Percentiles rank a stretch among this genome's conserved stretches.
Evolutionary conservation across 768 basidiomycete genomes (phyloP).

Genomic region (Leccinellum luteum): DNA sequence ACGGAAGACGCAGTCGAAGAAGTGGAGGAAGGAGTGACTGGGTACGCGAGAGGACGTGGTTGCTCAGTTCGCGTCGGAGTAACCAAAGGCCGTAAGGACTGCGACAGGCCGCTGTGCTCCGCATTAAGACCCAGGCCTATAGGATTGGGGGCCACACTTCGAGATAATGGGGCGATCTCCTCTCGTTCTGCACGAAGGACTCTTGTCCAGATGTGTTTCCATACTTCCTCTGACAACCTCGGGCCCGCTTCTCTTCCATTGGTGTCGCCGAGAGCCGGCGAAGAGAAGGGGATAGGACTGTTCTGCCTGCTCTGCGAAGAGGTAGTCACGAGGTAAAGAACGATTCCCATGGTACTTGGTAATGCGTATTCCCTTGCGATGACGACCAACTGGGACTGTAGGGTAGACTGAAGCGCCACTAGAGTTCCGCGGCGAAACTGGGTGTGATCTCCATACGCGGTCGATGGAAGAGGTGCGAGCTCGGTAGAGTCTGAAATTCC

Average conservation of each 20-base stretch:
- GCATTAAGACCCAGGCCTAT: conserved; percentile 45
- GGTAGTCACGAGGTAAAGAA: conserved; percentile 72
- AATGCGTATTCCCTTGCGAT: conserved; percentile 94
- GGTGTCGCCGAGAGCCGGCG: conserved; percentile 23
- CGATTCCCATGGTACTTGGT: conserved; percentile 79
- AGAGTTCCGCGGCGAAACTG: conserved; percentile 85
- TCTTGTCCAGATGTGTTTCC: conserved; percentile 82
- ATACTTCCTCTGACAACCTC: conserved; percentile 80
- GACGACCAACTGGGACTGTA: conserved; percentile 78
- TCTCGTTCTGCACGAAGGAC: conserved; percentile 63
- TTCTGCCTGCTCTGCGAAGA: conserved; percentile 21
- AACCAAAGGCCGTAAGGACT: conserved; percentile 44
- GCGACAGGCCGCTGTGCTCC: conserved; percentile 31
- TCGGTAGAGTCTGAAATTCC: conserved; percentile 41
- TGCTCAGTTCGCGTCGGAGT: conserved; percentile 43
- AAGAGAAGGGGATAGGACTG: conserved; percentile 17
- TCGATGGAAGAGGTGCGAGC: conserved; percentile 49
- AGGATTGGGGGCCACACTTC: conserved; percentile 37
- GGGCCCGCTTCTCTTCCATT: conserved; percentile 66
- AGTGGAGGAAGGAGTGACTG: background rate
- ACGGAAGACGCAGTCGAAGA: conserved; percentile 30
- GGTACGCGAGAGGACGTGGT: conserved; percentile 27
- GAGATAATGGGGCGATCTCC: conserved; percentile 32
- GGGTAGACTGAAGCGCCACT: conserved; percentile 77
- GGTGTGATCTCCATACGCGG: conserved; percentile 72